phyloP scores from a whole-genome alignment of 164 flowering plant genomes.

The Berberis thunbergii region DNA sequence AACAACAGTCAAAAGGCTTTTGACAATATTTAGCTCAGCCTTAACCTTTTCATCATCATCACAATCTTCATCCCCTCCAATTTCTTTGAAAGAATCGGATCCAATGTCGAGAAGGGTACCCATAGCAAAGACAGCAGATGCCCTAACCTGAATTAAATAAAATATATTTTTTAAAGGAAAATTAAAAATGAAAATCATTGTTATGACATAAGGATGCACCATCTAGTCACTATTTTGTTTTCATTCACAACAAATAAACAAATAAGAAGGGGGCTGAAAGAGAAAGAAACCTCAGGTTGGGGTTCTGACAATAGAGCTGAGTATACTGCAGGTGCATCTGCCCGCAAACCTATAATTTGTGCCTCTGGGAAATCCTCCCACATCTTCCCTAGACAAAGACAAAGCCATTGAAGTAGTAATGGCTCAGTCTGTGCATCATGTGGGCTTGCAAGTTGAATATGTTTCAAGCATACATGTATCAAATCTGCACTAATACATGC shows the following conservation, averaged over 20 bases:
- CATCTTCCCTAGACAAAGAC: slow-evolving; percentile 88
- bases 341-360: slow-evolving; percentile 62
- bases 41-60: slow-evolving; percentile 86
- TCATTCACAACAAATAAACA: background rate
- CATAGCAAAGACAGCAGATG: slow-evolving; percentile 84
- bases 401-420: slow-evolving; percentile 89
- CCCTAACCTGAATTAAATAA: slow-evolving; percentile 64
- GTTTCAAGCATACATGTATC: slow-evolving; percentile 73
- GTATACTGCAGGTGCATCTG: slow-evolving; percentile 58
- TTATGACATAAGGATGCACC: slow-evolving; percentile 3
- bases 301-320: slow-evolving; percentile 62
- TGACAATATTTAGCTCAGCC: slow-evolving; percentile 64
- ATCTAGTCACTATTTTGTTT: background rate
- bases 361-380: slow-evolving; percentile 94
- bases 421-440: slow-evolving; percentile 74
- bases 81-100: slow-evolving; percentile 57
- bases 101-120: slow-evolving; percentile 83
- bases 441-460: slow-evolving; percentile 54
- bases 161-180: too few species aligned
- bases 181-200: background rate
- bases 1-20: slow-evolving; percentile 60
- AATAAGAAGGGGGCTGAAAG: background rate
- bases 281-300: slow-evolving; percentile 77
- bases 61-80: slow-evolving; percentile 58
- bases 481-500: slow-evolving; percentile 77